Percentiles rank a stretch among this genome's conserved stretches.
Evolutionary conservation across 2,329 filamentous ascomycete genomes (phyloP).

Genomic region (Camillea tinctor): DNA sequence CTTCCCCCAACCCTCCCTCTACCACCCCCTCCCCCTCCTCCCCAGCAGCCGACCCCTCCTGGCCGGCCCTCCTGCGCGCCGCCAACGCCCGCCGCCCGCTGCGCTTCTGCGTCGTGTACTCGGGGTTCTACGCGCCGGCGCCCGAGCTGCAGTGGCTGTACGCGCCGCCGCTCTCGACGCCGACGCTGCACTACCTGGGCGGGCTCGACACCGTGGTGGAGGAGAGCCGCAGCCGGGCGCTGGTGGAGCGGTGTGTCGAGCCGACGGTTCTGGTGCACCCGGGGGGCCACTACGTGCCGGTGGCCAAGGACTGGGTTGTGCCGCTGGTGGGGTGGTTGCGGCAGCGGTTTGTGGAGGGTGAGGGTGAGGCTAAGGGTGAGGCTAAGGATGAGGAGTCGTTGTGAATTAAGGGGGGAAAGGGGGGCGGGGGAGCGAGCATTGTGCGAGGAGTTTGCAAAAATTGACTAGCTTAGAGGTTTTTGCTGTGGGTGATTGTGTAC

Average conservation of each 20-base stretch:
- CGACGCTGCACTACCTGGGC: slow-evolving; percentile 78
- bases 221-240: slow-evolving; percentile 64
- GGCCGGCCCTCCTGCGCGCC: slow-evolving; percentile 45
- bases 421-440: not conserved
- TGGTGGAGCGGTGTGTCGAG: slow-evolving; percentile 65
- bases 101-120: slow-evolving; percentile 65
- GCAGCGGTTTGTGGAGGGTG: slow-evolving; percentile 22
- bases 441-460: not conserved
- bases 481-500: not conserved
- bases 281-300: slow-evolving; percentile 86
- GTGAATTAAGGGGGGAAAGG: not conserved
- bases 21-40: slow-evolving; percentile 23
- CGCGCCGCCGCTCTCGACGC: slow-evolving; percentile 59
- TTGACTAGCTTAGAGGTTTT: not conserved
- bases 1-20: slow-evolving; percentile 11
- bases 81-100: slow-evolving; percentile 45
- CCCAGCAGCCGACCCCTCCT: slow-evolving; percentile 30
- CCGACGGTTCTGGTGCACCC: slow-evolving; percentile 66
- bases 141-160: slow-evolving; percentile 32
- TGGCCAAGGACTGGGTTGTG: slow-evolving; percentile 77
- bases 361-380: slow-evolving; percentile 1
- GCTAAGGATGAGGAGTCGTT: slow-evolving; percentile 24
- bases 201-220: slow-evolving; percentile 86
- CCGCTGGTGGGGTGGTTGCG: slow-evolving; percentile 62
- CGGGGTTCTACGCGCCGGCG: slow-evolving; percentile 62